Evolutionary conservation across 306 rosid genomes (phyloP).

Genomic region (Myrica gale): DNA sequence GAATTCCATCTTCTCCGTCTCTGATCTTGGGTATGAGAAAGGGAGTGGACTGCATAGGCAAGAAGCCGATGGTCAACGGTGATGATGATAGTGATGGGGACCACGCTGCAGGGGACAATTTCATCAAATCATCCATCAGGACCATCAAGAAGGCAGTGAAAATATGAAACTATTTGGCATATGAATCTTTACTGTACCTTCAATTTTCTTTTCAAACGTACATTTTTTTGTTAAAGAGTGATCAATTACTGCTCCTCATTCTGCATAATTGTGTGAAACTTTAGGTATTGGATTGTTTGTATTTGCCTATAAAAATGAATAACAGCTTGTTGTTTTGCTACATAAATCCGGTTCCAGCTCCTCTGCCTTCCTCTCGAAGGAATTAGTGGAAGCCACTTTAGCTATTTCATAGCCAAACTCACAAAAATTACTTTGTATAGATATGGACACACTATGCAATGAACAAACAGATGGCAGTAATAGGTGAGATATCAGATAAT

Average conservation of each 20-base stretch:
- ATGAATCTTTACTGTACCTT: slow-evolving; percentile 12
- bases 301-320: slow-evolving; percentile 43
- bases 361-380: neutral
- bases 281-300: slow-evolving; percentile 32
- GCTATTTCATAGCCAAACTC: too few species aligned
- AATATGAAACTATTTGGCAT: slow-evolving; percentile 34
- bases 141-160: slow-evolving; percentile 67
- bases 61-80: slow-evolving; percentile 53
- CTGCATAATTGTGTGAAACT: slow-evolving; percentile 36
- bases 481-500: neutral
- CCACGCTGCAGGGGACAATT: slow-evolving; percentile 40
- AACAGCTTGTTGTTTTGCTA: slow-evolving; percentile 49
- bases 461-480: neutral
- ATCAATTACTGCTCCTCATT: slow-evolving; percentile 14
- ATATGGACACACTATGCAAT: neutral
- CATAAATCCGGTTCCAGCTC: neutral
- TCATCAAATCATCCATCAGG: slow-evolving; percentile 62
- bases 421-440: too few species aligned
- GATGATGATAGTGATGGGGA: slow-evolving; percentile 43
- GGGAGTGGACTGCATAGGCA: slow-evolving; percentile 68
- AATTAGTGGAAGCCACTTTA: too few species aligned
- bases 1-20: slow-evolving; percentile 93
- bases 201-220: slow-evolving; percentile 15
- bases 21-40: slow-evolving; percentile 68
- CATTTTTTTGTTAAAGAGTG: slow-evolving; percentile 23